Evolutionary conservation across 192 early-diverging fungal genomes (phyloP).

Genomic region (Linnemannia schmuckeri): DNA sequence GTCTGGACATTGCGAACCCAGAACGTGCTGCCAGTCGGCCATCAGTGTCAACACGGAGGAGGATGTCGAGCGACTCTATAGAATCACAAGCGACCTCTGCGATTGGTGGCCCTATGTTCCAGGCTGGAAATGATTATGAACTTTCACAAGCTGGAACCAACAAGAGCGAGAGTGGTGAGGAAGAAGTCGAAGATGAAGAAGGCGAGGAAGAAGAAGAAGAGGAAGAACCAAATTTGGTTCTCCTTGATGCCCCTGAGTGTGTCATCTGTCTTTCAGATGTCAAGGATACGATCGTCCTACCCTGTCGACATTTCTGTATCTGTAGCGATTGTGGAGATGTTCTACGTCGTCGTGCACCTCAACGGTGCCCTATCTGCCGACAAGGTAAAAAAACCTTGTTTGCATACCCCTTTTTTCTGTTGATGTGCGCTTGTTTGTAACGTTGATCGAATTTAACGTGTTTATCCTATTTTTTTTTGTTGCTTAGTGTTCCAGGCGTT

Average conservation of each 20-base stretch:
- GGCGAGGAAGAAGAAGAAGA: background rate
- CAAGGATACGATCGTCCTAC: constrained; percentile 79
- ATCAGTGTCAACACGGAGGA: background rate
- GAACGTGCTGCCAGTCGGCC: background rate
- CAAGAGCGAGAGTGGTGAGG: background rate
- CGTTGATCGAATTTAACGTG: background rate
- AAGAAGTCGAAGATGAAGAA: background rate
- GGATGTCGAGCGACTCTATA: constrained; percentile 7
- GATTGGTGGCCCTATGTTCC: background rate
- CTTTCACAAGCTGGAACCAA: background rate
- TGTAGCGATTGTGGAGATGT: constrained; percentile 82
- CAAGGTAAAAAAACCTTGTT: constrained; percentile 24
- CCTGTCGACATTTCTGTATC: constrained; percentile 87
- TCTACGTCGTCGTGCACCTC: constrained; percentile 56
- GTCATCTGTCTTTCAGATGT: constrained; percentile 83
- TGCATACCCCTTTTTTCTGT: background rate
- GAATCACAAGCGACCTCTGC: background rate
- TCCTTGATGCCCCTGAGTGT: constrained; percentile 71
- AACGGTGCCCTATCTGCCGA: constrained; percentile 53
- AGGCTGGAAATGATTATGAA: background rate
- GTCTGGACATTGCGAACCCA: constrained; percentile 23
- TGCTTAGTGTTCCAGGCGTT: constrained; percentile 48
- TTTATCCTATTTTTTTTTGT: constrained; percentile 1
- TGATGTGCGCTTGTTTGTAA: background rate
- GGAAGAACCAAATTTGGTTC: constrained; percentile 24